Evolutionary conservation across 331 rosid genomes (phyloP).

Genomic region (Arachis monticola): DNA sequence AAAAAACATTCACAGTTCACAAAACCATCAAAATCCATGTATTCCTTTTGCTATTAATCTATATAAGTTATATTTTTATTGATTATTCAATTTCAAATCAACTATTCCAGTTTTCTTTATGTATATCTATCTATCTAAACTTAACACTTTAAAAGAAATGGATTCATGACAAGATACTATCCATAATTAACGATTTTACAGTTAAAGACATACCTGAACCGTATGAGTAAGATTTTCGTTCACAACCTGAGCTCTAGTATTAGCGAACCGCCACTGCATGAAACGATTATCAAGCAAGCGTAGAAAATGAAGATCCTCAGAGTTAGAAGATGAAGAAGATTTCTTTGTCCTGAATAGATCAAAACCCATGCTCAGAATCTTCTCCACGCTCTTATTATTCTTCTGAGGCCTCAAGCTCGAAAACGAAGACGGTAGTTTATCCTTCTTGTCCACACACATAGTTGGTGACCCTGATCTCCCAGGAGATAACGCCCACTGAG

Average conservation of each 20-base stretch:
- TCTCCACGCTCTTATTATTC: constrained; percentile 54
- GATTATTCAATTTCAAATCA: too few relatives aligned
- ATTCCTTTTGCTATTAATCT: not conserved
- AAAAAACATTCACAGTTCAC: not conserved
- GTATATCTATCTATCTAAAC: too few relatives aligned
- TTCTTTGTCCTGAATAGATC: constrained; percentile 64
- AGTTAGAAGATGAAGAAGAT: constrained; percentile 14
- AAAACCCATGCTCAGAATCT: constrained; percentile 62
- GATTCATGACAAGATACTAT: too few relatives aligned
- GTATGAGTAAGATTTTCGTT: constrained; percentile 40
- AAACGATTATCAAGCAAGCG: constrained; percentile 59
- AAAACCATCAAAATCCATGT: not conserved
- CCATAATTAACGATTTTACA: too few relatives aligned
- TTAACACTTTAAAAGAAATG: too few relatives aligned
- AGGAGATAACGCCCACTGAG: constrained; percentile 87
- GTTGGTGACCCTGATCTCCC: constrained; percentile 63
- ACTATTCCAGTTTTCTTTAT: too few relatives aligned
- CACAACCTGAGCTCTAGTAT: constrained; percentile 56
- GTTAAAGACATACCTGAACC: constrained; percentile 47
- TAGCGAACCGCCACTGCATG: constrained; percentile 69
- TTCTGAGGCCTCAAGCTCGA: constrained; percentile 61
- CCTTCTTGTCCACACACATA: constrained; percentile 54
- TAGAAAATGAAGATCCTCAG: constrained; percentile 51
- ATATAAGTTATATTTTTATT: too few relatives aligned
- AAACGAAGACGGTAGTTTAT: constrained; percentile 47